These are phyloP conservation scores for Fraxinus greggii DNA, from an alignment of 305 asterid species.

Conservation along the genomic window DNA sequence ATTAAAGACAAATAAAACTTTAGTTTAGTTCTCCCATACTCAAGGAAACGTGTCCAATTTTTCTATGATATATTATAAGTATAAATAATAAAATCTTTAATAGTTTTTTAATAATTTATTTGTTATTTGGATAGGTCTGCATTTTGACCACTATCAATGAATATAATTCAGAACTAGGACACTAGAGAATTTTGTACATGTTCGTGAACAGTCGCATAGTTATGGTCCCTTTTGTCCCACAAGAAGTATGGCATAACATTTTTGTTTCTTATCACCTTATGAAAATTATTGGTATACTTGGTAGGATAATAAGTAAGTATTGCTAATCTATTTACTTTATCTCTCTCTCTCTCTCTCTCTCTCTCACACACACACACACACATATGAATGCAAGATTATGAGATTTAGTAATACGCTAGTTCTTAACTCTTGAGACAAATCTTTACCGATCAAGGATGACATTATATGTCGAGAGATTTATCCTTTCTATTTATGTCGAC, in stretches of 20 bases:
- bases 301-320: background rate
- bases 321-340: background rate
- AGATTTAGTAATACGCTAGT: background rate
- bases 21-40: background rate
- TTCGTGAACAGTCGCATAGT: slow-evolving; percentile 54
- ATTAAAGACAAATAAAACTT: background rate
- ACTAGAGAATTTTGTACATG: slow-evolving; percentile 13
- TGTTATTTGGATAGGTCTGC: background rate
- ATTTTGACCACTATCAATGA: slow-evolving; percentile 17
- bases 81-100: background rate
- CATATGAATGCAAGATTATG: background rate
- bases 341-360: no score
- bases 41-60: background rate
- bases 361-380: no score
- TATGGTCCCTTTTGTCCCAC: background rate
- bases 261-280: background rate
- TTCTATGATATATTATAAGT: background rate
- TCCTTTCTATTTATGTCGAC: background rate
- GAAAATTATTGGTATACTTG: background rate
- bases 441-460: background rate
- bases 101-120: background rate
- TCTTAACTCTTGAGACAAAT: background rate
- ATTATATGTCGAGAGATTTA: background rate
- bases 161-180: slow-evolving; percentile 26
- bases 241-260: background rate